These are phyloP conservation scores for Ophiostoma perfectum DNA, from an alignment of 2,329 filamentous ascomycete genomes.

Conservation along the genomic window DNA sequence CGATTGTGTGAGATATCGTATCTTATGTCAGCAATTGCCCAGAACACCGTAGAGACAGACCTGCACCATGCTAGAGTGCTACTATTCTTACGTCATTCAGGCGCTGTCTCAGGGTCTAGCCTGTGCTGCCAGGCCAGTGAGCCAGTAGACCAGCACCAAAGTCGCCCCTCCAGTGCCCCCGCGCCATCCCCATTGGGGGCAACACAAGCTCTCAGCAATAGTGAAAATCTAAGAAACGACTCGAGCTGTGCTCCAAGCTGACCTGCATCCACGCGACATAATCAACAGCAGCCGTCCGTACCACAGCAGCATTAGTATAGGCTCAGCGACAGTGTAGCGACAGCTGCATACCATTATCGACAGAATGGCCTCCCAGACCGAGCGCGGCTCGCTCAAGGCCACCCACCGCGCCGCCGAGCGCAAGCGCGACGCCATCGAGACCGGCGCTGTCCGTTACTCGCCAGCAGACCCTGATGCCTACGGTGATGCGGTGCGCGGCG, in stretches of 20 bases:
- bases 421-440: constrained; percentile 53
- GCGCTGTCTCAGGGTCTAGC: not conserved
- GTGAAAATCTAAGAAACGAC: not conserved
- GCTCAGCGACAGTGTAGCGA: too few relatives aligned
- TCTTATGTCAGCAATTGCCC: not conserved
- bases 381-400: constrained; percentile 37
- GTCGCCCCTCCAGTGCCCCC: not conserved
- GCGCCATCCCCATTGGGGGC: not conserved
- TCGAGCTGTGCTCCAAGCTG: constrained; percentile 1
- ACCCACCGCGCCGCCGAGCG: constrained; percentile 48
- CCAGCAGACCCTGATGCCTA: constrained; percentile 54
- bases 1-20: not conserved
- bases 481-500: constrained; percentile 59
- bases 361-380: not conserved
- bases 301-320: not conserved
- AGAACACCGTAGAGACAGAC: not conserved
- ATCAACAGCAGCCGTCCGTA: not conserved
- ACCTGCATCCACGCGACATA: not conserved
- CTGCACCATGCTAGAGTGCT: too few relatives aligned
- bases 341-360: not conserved
- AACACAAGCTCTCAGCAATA: not conserved
- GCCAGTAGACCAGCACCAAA: not conserved
- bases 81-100: not conserved
- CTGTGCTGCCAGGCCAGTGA: not conserved
- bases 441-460: constrained; percentile 16